These are phyloP conservation scores for Panaeolus papilionaceus DNA, from an alignment of 768 basidiomycete genomes.

Conservation along the genomic window DNA sequence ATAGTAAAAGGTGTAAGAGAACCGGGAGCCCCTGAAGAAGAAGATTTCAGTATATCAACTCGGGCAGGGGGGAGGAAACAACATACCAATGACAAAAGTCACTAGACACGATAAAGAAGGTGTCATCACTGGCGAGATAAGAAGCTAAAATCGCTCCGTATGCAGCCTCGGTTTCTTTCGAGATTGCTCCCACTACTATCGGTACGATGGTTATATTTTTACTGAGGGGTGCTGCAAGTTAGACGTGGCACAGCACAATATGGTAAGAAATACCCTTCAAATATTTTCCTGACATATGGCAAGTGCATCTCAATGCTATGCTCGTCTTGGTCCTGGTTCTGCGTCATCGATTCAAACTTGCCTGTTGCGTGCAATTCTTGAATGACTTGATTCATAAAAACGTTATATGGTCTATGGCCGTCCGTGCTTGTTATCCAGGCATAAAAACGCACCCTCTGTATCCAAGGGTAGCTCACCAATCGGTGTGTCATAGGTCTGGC, in stretches of 20 bases:
- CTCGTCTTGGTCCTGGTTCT: constrained; percentile 85
- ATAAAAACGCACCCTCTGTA: constrained; percentile 63
- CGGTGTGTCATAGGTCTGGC: constrained; percentile 82
- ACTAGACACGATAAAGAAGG: constrained; percentile 89
- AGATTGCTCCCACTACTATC: constrained; percentile 85
- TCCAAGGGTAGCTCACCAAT: constrained; percentile 85
- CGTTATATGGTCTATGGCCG: constrained; percentile 17
- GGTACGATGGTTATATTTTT: constrained; percentile 85
- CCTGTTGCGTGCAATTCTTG: constrained; percentile 67
- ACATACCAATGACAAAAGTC: constrained; percentile 98
- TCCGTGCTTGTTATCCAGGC: background rate
- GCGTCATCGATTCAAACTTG: constrained; percentile 71
- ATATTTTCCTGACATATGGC: constrained; percentile 86
- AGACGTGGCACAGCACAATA: background rate
- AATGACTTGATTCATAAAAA: constrained; percentile 54
- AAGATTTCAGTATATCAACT: background rate
- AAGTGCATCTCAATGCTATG: constrained; percentile 99
- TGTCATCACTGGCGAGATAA: constrained; percentile 78
- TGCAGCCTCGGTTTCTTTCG: constrained; percentile 57
- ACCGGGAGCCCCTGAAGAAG: constrained; percentile 74
- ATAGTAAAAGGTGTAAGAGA: constrained; percentile 89
- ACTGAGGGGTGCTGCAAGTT: constrained; percentile 40
- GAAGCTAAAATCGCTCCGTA: constrained; percentile 81
- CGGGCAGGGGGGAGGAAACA: background rate
- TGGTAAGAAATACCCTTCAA: constrained; percentile 64